Evolutionary conservation across 2,329 filamentous ascomycete genomes (phyloP).

Genomic region (Colletotrichum sp.): DNA sequence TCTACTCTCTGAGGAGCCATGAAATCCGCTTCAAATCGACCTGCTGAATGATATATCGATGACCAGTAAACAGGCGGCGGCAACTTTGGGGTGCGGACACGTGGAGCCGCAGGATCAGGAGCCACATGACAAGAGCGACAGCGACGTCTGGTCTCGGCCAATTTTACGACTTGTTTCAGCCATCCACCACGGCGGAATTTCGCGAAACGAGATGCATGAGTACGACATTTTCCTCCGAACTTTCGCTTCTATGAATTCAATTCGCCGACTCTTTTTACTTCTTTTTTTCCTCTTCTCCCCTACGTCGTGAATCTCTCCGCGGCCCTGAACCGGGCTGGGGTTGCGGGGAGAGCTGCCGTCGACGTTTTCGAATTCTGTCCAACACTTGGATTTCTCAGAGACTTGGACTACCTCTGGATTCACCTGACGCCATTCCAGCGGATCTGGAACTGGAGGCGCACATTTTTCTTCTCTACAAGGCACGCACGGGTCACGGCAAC

Average conservation of each 20-base stretch:
- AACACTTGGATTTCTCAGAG: not conserved
- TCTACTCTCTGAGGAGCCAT: constrained; percentile 44
- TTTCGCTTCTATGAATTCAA: not conserved
- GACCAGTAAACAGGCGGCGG: constrained; percentile 1
- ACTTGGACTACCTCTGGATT: not conserved
- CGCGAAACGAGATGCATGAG: constrained; percentile 21
- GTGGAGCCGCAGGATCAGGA: constrained; percentile 34
- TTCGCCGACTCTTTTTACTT: not conserved
- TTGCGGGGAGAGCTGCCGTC: not conserved
- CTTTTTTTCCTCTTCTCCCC: not conserved
- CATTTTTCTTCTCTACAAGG: constrained; percentile 7
- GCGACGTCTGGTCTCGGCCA: constrained; percentile 24
- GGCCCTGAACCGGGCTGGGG: not conserved
- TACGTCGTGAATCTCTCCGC: not conserved
- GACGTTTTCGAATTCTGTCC: not conserved
- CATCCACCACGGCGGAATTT: constrained; percentile 12
- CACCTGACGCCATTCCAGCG: not conserved
- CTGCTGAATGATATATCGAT: constrained; percentile 21
- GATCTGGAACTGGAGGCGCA: constrained; percentile 3
- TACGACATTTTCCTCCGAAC: constrained; percentile 15
- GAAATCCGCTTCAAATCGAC: constrained; percentile 14
- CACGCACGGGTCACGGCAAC: constrained; percentile 10
- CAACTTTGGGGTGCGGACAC: constrained; percentile 21
- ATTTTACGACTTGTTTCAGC: constrained; percentile 34
- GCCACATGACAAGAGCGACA: constrained; percentile 32